These are phyloP conservation scores for Aspergillus sp. DNA, from an alignment of 2,329 filamentous ascomycete species.

Conservation along the genomic window DNA sequence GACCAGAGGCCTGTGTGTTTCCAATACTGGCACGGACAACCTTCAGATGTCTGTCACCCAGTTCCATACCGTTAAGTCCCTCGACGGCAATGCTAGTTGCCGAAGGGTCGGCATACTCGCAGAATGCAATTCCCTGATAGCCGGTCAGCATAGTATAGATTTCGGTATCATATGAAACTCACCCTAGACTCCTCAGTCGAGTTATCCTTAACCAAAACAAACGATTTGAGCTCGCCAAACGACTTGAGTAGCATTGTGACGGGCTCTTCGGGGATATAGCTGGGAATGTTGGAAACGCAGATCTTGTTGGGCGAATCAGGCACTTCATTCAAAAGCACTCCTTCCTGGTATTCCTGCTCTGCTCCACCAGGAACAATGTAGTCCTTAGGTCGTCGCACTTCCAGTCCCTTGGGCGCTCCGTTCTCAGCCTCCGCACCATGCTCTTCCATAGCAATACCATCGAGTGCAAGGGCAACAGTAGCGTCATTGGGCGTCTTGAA, in stretches of 20 bases:
- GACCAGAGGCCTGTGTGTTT: conserved; percentile 82
- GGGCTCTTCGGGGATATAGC: conserved; percentile 84
- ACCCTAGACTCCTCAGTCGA: conserved; percentile 83
- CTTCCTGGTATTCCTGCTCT: conserved; percentile 68
- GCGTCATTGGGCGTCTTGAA: conserved; percentile 85
- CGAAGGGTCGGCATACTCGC: conserved; percentile 77
- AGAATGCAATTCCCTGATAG: conserved; percentile 84
- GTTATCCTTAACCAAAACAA: conserved; percentile 81
- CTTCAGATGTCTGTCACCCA: conserved; percentile 80
- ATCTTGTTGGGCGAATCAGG: conserved; percentile 95
- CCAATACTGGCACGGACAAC: conserved; percentile 88
- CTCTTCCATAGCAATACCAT: conserved; percentile 83
- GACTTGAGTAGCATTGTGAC: conserved; percentile 83
- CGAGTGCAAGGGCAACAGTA: conserved; percentile 83
- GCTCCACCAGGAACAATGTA: conserved; percentile 88
- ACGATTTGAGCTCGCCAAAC: conserved; percentile 90
- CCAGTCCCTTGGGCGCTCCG: conserved; percentile 53
- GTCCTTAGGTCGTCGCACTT: conserved; percentile 86
- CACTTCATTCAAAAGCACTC: conserved; percentile 73
- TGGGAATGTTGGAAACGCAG: conserved; percentile 81
- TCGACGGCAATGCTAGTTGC: conserved; percentile 81
- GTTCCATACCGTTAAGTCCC: conserved; percentile 86
- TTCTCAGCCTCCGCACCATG: conserved; percentile 56
- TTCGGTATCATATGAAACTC: conserved; percentile 35
- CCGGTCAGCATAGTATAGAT: conserved; percentile 11